Percentiles rank a stretch among this genome's conserved stretches.
phyloP scores from a whole-genome alignment of 208 protist genomes.

The Leishmania amazonensis region DNA sequence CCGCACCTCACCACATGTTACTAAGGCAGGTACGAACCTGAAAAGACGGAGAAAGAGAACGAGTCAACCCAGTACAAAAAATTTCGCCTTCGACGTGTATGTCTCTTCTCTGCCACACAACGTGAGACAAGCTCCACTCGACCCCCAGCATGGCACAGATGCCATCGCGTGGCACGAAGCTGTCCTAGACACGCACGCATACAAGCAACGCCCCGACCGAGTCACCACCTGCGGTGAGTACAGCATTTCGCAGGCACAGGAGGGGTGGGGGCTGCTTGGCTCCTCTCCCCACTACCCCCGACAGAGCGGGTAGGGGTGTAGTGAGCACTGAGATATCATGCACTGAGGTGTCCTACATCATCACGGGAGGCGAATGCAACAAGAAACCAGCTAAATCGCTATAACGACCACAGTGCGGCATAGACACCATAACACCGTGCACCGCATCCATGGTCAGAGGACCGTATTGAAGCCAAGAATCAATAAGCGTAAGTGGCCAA shows the following conservation, averaged over 20 bases:
- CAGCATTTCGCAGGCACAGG: not conserved
- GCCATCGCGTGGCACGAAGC: not conserved
- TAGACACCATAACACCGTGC: not conserved
- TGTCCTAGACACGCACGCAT: not conserved
- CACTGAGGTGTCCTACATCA: not conserved
- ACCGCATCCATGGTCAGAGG: not conserved
- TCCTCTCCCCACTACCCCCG: no score
- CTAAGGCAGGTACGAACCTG: accelerated
- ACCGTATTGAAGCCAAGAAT: not conserved
- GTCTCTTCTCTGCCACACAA: no score
- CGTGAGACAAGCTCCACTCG: not conserved
- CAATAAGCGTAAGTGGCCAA: not conserved
- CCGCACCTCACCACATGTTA: not conserved
- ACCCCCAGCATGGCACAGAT: not conserved
- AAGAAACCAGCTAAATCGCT: not conserved
- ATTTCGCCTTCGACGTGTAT: no score
- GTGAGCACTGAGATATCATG: not conserved
- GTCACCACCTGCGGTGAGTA: not conserved
- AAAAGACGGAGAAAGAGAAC: not conserved
- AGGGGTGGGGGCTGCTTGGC: not conserved
- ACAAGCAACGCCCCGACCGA: not conserved
- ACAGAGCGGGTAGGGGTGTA: not conserved
- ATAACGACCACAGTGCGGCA: not conserved
- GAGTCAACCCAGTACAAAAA: no score
- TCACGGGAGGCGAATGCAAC: not conserved